Percentiles rank a stretch among this genome's conserved stretches.
These are phyloP conservation scores for Paratrimastix pyriformis DNA, from an alignment of 78 protist genomes.

Conservation along the genomic window DNA sequence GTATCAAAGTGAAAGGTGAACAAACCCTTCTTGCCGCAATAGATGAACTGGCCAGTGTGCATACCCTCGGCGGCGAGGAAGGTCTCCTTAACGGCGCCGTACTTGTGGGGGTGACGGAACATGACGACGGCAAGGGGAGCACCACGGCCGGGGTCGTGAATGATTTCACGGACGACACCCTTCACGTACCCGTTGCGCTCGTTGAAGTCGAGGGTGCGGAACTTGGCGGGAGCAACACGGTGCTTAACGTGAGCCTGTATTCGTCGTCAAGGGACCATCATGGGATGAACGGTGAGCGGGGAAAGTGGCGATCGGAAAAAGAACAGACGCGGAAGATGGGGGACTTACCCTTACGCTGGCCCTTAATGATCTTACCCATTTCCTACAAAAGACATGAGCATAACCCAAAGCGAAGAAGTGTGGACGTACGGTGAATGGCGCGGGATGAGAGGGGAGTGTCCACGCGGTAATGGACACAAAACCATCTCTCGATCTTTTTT, in stretches of 20 bases:
- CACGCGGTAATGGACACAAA: no score
- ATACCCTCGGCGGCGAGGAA: constrained; percentile 97
- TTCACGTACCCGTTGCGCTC: constrained; percentile 92
- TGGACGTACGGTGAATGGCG: no score
- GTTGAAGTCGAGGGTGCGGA: constrained; percentile 86
- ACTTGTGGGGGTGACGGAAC: constrained; percentile 85
- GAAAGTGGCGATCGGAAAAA: not conserved
- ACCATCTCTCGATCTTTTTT: no score
- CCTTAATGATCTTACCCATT: constrained; percentile 38
- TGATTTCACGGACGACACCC: constrained; percentile 76
- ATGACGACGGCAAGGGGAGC: constrained; percentile 95
- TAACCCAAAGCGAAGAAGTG: no score
- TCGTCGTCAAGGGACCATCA: not conserved
- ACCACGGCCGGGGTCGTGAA: constrained; percentile 99
- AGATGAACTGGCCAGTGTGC: constrained; percentile 96
- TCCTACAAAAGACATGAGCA: no score
- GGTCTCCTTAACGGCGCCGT: constrained; percentile 55
- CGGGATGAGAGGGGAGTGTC: no score
- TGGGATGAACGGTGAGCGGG: not conserved
- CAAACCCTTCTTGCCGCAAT: constrained; percentile 83
- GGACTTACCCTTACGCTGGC: constrained; percentile 55
- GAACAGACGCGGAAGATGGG: constrained; percentile 31
- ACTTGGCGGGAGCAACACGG: constrained; percentile 86
- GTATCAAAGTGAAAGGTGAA: not conserved
- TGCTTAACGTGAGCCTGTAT: constrained; percentile 69